A percentile compares a stretch with the other conserved stretches of the same genome.
Evolutionary conservation across 129 eudicot genomes (phyloP).

Genomic region (Calendula officinalis): DNA sequence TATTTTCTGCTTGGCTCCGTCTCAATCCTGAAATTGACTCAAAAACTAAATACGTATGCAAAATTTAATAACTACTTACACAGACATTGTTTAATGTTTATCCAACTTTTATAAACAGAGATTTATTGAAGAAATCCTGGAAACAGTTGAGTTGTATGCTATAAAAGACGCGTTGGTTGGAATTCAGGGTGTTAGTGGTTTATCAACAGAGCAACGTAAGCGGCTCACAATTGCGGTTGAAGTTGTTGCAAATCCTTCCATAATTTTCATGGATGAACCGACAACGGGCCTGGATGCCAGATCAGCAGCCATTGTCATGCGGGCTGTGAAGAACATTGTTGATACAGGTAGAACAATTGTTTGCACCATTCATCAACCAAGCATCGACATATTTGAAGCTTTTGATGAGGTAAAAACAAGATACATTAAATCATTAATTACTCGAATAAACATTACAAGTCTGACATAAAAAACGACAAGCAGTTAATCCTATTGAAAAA

Average conservation of each 20-base stretch:
- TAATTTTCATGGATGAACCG: slow-evolving; percentile 47
- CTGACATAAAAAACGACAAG: slow-evolving; percentile 5
- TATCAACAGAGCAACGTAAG: slow-evolving; percentile 46
- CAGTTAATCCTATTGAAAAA: slow-evolving; percentile 53
- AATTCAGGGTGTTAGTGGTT: slow-evolving; percentile 38
- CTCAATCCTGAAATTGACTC: slow-evolving; percentile 67
- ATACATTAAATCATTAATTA: neutral
- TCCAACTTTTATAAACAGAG: slow-evolving; percentile 12
- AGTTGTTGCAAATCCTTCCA: slow-evolving; percentile 48
- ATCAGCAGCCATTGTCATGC: slow-evolving; percentile 47
- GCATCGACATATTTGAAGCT: slow-evolving; percentile 46
- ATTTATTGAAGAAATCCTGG: slow-evolving; percentile 27
- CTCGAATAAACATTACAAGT: neutral
- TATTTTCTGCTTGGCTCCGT: slow-evolving; percentile 89
- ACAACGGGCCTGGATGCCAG: slow-evolving; percentile 45
- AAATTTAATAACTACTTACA: neutral
- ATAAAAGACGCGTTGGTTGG: slow-evolving; percentile 36
- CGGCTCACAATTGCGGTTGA: slow-evolving; percentile 44
- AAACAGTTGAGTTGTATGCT: slow-evolving; percentile 27
- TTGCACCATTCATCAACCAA: slow-evolving; percentile 47
- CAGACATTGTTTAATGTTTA: neutral
- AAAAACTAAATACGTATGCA: slow-evolving; percentile 52
- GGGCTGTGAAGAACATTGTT: slow-evolving; percentile 41
- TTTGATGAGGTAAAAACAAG: slow-evolving; percentile 42
- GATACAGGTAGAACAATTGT: slow-evolving; percentile 45